Base-by-base conservation (phyloP, 2,329 filamentous ascomycete genomes). In the Elsinoe batatas region DNA sequence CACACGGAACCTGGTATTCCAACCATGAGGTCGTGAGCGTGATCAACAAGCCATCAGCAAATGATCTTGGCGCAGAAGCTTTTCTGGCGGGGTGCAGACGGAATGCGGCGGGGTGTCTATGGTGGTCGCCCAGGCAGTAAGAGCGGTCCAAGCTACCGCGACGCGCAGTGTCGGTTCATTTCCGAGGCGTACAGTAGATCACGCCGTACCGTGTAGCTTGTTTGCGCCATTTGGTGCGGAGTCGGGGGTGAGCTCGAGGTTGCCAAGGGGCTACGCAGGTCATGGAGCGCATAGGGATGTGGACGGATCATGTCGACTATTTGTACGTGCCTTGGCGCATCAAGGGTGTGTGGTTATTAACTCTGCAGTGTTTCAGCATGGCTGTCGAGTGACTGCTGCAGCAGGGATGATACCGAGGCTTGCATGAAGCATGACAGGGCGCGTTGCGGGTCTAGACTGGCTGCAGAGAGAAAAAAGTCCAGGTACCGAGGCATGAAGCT, bases 401-500 rank as follows among this genome's bases (percentile, higher is more conserved):
- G 15, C 18, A 51, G 32, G 32, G 18, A 36, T 35, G 47, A 51
- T 51, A 51, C 47, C 47, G 47, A 51, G 47, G 47, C 47, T 37
- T 22, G 47, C 47, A 36, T 51, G 32, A 15, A 22, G 32, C 33
- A 51, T 51, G 26, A 33, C 33, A 51, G 33, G 26, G 26, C 15
- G 20, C 8, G n/a, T 15, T 18, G 26, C 26, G 26, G 26, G 26
- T 49, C 26, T 15, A 17, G 33, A 51, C 33, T 10, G 47, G 11
- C 17, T 22, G 40, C 40, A 38, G 11, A 35, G 26, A 12, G 44
- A 22, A 18, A 30, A 17, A 15, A 35, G 33, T 37, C 47, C 22
- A 51, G 47, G 47, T 51, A 18, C 47, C 47, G 47, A 51, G 47
- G 47, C 47, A 51, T 51, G 47, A 51, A 51, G 47, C 47, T 51